Percentiles rank a stretch among this genome's conserved stretches.
These are phyloP conservation scores for Kwoniella heveanensis DNA, from an alignment of 768 basidiomycete species.

Conservation along the genomic window DNA sequence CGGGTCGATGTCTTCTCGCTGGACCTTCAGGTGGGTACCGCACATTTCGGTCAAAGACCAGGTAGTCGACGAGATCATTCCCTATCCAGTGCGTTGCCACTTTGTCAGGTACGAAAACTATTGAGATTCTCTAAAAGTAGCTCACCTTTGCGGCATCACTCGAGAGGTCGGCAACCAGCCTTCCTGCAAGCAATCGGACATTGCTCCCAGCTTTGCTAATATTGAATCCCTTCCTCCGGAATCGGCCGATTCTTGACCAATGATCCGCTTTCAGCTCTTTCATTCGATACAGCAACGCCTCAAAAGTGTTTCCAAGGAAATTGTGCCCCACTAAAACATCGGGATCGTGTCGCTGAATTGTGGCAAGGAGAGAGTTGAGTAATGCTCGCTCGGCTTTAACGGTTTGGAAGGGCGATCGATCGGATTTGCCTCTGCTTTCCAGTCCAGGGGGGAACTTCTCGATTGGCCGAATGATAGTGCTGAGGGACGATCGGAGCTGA, in stretches of 20 bases:
- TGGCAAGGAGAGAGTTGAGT: slow-evolving; percentile 78
- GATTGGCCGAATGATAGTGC: slow-evolving; percentile 87
- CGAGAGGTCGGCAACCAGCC: slow-evolving; percentile 86
- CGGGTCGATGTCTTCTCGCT: slow-evolving; percentile 90
- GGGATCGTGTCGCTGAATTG: slow-evolving; percentile 82
- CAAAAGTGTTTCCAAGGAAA: slow-evolving; percentile 83
- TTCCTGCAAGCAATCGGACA: slow-evolving; percentile 76
- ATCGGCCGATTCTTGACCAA: slow-evolving; percentile 90
- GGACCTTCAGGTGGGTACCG: slow-evolving; percentile 77
- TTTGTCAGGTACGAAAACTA: background rate
- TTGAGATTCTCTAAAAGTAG: background rate
- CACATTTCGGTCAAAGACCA: slow-evolving; percentile 99
- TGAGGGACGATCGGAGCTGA: slow-evolving; percentile 74
- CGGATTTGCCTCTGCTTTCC: slow-evolving; percentile 68
- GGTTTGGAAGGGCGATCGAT: slow-evolving; percentile 67
- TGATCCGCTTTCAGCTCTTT: slow-evolving; percentile 85
- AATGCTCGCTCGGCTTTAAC: slow-evolving; percentile 82
- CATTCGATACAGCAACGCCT: slow-evolving; percentile 88
- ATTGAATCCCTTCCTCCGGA: slow-evolving; percentile 69
- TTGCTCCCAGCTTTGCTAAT: slow-evolving; percentile 66
- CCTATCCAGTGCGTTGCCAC: slow-evolving; percentile 59
- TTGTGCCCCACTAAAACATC: slow-evolving; percentile 95
- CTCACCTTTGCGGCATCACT: slow-evolving; percentile 90
- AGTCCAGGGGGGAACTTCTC: slow-evolving; percentile 84
- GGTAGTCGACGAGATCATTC: slow-evolving; percentile 95